Conservation (phyloP, 2,329 filamentous ascomycete genomes). For the Moelleriella libera region DNA sequence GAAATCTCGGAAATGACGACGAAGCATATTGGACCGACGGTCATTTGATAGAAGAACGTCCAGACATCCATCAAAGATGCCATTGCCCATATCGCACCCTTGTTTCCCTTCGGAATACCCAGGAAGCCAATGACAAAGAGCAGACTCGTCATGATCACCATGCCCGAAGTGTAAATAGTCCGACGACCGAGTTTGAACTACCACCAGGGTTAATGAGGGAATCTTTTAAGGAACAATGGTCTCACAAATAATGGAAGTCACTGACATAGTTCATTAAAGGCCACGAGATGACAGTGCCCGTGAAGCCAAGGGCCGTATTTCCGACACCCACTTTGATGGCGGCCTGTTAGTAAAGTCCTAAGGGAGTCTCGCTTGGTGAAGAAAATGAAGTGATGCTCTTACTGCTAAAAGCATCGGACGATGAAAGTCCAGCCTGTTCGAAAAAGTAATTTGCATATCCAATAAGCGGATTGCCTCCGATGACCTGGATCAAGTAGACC, state of each 20-base stretch:
- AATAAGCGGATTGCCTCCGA: constrained; percentile 49
- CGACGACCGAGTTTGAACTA: constrained; percentile 21
- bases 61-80: constrained; percentile 25
- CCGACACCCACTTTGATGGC: constrained; percentile 14
- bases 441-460: constrained; percentile 40
- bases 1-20: constrained; percentile 25
- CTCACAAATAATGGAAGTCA: neutral
- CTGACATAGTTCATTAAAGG: constrained; percentile 19
- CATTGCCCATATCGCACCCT: constrained; percentile 19
- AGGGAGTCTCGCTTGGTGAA: neutral
- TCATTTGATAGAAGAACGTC: constrained; percentile 25
- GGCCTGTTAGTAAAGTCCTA: neutral
- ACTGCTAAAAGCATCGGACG: constrained; percentile 10
- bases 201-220: neutral
- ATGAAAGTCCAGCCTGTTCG: constrained; percentile 15
- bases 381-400: neutral
- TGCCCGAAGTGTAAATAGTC: constrained; percentile 19
- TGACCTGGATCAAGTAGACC: constrained; percentile 50
- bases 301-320: constrained; percentile 25
- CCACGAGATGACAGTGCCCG: constrained; percentile 25
- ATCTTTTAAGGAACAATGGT: neutral
- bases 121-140: constrained; percentile 27
- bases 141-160: constrained; percentile 17
- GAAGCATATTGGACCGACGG: constrained; percentile 26
- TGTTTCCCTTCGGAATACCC: constrained; percentile 17